Base-by-base conservation (phyloP, 345 rosid genomes). In the Alliaria petiolata region DNA sequence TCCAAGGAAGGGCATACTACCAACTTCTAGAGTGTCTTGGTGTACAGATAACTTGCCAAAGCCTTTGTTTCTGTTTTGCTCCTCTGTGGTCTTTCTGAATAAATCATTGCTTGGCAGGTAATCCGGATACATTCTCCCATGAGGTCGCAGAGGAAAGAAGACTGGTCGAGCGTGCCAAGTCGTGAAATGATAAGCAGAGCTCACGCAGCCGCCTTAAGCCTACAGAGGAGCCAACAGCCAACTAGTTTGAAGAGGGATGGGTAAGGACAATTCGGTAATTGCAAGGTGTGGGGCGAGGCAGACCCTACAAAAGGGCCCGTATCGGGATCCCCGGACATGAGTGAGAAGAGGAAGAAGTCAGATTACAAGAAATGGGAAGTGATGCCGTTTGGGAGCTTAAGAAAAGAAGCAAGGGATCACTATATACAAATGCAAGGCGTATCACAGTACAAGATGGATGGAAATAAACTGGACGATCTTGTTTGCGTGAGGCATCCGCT, bases 21-120 rank as follows among this genome's bases (percentile, higher is more conserved):
- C 99, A 89, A 74, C 93, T 95, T 45, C 84, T 91, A 64, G 99
- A 91, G 61, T 95, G 99, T 83, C 96, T 95, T 59, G 99, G 98
- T 66, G 99, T 95, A 95, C 33, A 84, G 6, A 35, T 56, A 36
- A 55, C 61, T 20, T 56, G 28, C 59, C 46, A 47, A 25, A 60
- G 22, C 56, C 63, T 67, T 67, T 11, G 3, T 11, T 1, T 67
- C 16, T 51, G n/a, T 33, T 53, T 15, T 45, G 4, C 20, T 71
- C 34, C 26, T 50, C 42, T 51, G 63, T 65, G 57, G 49, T 46
- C 28, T 58, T 34, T 58, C 76, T 64, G 63, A 70, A 39, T 9
- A 19, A 59, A 43, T 19, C 40, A 25, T 33, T 66, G 15, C 35
- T 54, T 44, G 67, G 56, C 84, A 95, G 99, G 93, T 95, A 52